Evolutionary conservation across 2,329 filamentous ascomycete genomes (phyloP).

Genomic region (Chaetomiaceae sp.): DNA sequence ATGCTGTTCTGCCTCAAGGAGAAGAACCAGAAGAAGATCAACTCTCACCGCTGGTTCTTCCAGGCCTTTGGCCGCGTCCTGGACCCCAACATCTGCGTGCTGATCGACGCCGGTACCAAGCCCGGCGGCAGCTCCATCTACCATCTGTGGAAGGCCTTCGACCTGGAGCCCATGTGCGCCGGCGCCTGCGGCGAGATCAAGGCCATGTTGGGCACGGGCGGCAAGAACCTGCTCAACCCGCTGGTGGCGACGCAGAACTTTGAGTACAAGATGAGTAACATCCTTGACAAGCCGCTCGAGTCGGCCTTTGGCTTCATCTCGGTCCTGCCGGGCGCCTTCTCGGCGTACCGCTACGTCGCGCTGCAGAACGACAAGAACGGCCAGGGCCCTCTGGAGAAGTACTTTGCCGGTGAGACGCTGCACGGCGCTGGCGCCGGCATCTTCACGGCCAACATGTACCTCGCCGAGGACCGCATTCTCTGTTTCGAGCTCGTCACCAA

Average conservation of each 20-base stretch:
- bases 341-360: constrained; percentile 92
- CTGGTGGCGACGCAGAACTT: constrained; percentile 97
- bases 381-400: constrained; percentile 88
- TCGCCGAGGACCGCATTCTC: constrained; percentile 96
- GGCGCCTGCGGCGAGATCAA: constrained; percentile 99
- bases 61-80: constrained; percentile 89
- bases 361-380: constrained; percentile 96
- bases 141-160: constrained; percentile 97
- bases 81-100: constrained; percentile 92
- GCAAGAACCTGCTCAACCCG: constrained; percentile 86
- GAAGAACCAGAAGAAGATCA: constrained; percentile 99
- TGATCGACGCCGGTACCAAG: constrained; percentile 93
- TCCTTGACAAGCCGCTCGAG: constrained; percentile 94
- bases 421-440: constrained; percentile 90
- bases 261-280: constrained; percentile 99
- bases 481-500: constrained; percentile 98
- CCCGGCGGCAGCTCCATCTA: constrained; percentile 94
- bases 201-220: constrained; percentile 81
- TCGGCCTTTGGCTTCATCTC: constrained; percentile 98
- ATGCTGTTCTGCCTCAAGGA: constrained; percentile 98
- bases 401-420: constrained; percentile 95
- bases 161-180: constrained; percentile 94
- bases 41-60: constrained; percentile 99
- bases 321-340: constrained; percentile 93
- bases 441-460: constrained; percentile 98